Percentiles rank a stretch among this genome's conserved stretches.
Evolutionary conservation across 140 eudicot genomes (phyloP).

Genomic region (Erigeron philadelphicus): DNA sequence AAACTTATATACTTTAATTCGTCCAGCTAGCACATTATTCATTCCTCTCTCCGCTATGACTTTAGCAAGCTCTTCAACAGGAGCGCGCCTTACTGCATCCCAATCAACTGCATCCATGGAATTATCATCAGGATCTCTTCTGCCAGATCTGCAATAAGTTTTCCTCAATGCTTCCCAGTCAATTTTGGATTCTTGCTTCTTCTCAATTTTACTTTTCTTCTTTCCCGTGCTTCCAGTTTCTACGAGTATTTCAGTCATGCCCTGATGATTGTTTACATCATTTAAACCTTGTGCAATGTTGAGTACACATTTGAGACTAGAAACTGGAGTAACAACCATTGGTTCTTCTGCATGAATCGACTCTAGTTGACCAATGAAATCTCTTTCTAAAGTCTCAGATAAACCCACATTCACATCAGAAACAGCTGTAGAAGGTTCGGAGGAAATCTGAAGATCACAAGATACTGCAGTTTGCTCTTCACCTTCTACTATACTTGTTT

Average conservation of each 20-base stretch:
- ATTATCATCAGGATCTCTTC: slow-evolving; percentile 21
- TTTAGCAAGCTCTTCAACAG: slow-evolving; percentile 35
- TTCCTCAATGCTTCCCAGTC: slow-evolving; percentile 45
- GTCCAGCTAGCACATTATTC: slow-evolving; percentile 43
- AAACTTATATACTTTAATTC: slow-evolving; percentile 48
- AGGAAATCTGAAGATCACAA: neutral
- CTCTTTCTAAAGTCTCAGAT: slow-evolving; percentile 21
- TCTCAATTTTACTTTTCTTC: slow-evolving; percentile 21
- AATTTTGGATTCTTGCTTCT: slow-evolving; percentile 20
- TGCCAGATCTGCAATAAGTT: slow-evolving; percentile 15
- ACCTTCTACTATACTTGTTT: neutral
- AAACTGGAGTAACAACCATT: slow-evolving; percentile 20
- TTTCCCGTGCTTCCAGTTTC: slow-evolving; percentile 22
- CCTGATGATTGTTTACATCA: slow-evolving; percentile 8
- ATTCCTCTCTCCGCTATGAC: slow-evolving; percentile 48
- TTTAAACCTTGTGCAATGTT: slow-evolving; percentile 7
- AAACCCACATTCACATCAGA: slow-evolving; percentile 23
- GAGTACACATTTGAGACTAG: slow-evolving; percentile 21
- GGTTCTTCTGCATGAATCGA: slow-evolving; percentile 19
- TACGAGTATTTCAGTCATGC: slow-evolving; percentile 11
- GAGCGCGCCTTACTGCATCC: slow-evolving; percentile 59
- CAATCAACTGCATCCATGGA: slow-evolving; percentile 56
- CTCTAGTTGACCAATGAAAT: slow-evolving; percentile 16
- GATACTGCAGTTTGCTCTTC: slow-evolving; percentile 16
- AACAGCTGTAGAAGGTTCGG: slow-evolving; percentile 14